These are phyloP conservation scores for Lantana camara DNA, from an alignment of 257 asterid genomes.

Conservation along the genomic window DNA sequence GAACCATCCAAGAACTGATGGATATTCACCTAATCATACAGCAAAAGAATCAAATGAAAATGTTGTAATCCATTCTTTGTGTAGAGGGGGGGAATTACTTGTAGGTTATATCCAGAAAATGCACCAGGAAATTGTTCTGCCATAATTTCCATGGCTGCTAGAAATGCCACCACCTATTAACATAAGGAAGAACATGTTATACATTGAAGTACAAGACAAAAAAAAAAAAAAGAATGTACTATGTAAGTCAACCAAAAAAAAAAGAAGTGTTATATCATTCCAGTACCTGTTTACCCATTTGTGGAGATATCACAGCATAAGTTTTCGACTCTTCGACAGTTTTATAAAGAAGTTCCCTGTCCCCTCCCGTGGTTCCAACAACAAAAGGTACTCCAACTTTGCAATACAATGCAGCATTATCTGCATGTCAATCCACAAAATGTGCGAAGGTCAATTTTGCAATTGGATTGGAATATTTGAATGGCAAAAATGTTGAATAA, in stretches of 20 bases:
- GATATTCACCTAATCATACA: not conserved
- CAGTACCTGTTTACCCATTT: conserved; percentile 98
- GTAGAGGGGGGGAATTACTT: conserved; percentile 45
- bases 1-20: conserved; percentile 15
- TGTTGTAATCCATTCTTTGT: not conserved
- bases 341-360: conserved; percentile 78
- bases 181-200: conserved; percentile 17
- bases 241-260: conserved; percentile 7
- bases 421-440: conserved; percentile 39
- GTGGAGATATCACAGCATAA: conserved; percentile 98
- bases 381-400: conserved; percentile 97
- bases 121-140: conserved; percentile 96
- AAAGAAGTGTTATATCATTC: not conserved
- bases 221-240: conserved; percentile 8
- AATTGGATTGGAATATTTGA: not conserved
- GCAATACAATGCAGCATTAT: conserved; percentile 81
- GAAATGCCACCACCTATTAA: conserved; percentile 90
- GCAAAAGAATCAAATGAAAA: conserved; percentile 21
- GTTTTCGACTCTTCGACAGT: conserved; percentile 67
- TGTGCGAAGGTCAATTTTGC: conserved; percentile 7
- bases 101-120: conserved; percentile 82
- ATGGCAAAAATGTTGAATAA: not conserved
- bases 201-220: conserved; percentile 9
- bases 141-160: conserved; percentile 93
- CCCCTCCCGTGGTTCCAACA: conserved; percentile 98